These are phyloP conservation scores for Lumnitzera racemosa DNA, from an alignment of 345 rosid species.

Conservation along the genomic window DNA sequence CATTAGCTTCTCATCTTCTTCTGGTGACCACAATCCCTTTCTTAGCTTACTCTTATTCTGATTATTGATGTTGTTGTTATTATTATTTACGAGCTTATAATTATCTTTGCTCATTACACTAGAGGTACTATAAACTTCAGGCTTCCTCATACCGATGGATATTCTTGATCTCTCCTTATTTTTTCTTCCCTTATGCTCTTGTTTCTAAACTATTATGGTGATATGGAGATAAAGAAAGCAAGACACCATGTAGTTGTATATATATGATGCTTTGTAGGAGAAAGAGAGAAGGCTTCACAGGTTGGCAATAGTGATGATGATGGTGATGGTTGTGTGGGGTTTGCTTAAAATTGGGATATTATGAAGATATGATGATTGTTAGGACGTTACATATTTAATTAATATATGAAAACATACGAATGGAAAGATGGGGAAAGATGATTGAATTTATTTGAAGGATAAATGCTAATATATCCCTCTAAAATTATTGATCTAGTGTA, in stretches of 20 bases:
- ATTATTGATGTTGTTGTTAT: conserved; percentile 12
- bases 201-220: conserved; percentile 14
- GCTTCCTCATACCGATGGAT: conserved; percentile 8
- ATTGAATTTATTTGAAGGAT: no score
- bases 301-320: conserved; percentile 66
- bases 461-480: no score
- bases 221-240: conserved; percentile 23
- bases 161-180: no score
- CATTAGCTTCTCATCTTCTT: conserved; percentile 73
- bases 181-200: not conserved
- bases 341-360: conserved; percentile 50
- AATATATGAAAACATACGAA: conserved; percentile 6
- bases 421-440: conserved; percentile 9
- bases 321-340: conserved; percentile 51
- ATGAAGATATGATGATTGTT: conserved; percentile 13
- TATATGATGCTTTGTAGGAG: conserved; percentile 17
- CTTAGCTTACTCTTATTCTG: conserved; percentile 36
- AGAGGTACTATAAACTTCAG: conserved; percentile 1
- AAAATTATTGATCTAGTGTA: no score
- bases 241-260: conserved; percentile 7
- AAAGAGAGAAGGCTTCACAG: conserved; percentile 34
- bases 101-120: conserved; percentile 6
- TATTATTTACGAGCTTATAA: not conserved
- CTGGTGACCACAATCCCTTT: conserved; percentile 85
- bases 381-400: not conserved